These are phyloP conservation scores for Solanum sitiens DNA, from an alignment of 257 asterid genomes.

Conservation along the genomic window DNA sequence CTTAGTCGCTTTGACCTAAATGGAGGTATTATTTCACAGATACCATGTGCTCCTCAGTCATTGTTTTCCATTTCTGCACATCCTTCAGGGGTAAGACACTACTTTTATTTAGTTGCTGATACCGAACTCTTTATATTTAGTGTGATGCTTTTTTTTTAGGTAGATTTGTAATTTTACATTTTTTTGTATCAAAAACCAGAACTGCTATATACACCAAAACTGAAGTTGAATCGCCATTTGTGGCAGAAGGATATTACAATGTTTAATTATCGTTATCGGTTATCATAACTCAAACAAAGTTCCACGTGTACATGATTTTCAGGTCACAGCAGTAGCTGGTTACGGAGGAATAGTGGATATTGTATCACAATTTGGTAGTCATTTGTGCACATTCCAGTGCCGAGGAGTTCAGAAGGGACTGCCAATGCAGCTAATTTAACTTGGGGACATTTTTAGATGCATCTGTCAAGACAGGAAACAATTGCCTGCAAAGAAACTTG, in stretches of 20 bases:
- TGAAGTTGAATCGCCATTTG: background rate
- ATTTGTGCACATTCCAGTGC: constrained; percentile 71
- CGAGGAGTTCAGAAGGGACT: constrained; percentile 26
- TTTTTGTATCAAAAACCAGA: background rate
- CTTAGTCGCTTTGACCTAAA: constrained; percentile 71
- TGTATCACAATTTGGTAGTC: constrained; percentile 91
- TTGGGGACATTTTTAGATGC: background rate
- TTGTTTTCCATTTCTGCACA: constrained; percentile 67
- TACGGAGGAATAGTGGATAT: constrained; percentile 91
- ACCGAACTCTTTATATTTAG: background rate
- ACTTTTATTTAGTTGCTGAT: background rate
- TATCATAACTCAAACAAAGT: background rate
- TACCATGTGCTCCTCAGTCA: constrained; percentile 80
- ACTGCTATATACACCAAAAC: background rate
- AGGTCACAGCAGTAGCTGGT: constrained; percentile 83
- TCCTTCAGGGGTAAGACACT: constrained; percentile 66
- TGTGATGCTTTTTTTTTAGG: background rate
- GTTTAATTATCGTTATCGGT: background rate
- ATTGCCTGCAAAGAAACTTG: background rate
- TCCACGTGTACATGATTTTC: constrained; percentile 3
- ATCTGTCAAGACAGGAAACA: background rate
- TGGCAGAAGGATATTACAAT: background rate
- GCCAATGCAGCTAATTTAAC: background rate
- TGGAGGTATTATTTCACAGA: constrained; percentile 69
- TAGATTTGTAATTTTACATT: background rate